phyloP scores from a whole-genome alignment of 2,329 filamentous ascomycete species.

The Teratosphaeria destructans region DNA sequence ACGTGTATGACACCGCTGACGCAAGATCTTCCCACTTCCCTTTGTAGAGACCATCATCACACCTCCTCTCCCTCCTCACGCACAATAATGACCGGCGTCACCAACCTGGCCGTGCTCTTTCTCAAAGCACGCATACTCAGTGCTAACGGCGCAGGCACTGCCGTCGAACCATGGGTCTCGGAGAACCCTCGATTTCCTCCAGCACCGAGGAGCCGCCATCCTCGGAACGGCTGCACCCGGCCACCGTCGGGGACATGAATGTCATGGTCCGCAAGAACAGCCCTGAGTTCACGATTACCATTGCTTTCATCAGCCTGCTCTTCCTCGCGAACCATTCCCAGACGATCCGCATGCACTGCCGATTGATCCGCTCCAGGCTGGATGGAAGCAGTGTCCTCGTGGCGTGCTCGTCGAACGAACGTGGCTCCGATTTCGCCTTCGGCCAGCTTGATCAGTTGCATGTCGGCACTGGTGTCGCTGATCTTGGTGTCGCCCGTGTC shows the following conservation, averaged over 20 bases:
- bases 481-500: background rate
- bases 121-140: background rate
- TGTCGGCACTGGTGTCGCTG: background rate
- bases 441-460: background rate
- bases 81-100: background rate
- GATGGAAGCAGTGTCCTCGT: background rate
- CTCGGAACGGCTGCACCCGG: background rate
- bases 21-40: background rate
- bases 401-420: background rate
- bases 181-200: background rate
- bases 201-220: background rate
- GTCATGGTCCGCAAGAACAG: background rate
- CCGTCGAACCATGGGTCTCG: background rate
- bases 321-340: background rate
- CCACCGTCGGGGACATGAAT: background rate
- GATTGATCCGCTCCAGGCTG: background rate
- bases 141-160: background rate
- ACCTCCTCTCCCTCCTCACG: background rate
- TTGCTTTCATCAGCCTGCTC: background rate
- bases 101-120: background rate
- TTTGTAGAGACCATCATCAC: background rate
- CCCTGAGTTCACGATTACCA: background rate
- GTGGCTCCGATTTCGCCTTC: background rate
- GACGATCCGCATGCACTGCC: background rate
- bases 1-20: background rate